Conservation (phyloP, 257 asterid species). For the Nicotiana otophora region DNA sequence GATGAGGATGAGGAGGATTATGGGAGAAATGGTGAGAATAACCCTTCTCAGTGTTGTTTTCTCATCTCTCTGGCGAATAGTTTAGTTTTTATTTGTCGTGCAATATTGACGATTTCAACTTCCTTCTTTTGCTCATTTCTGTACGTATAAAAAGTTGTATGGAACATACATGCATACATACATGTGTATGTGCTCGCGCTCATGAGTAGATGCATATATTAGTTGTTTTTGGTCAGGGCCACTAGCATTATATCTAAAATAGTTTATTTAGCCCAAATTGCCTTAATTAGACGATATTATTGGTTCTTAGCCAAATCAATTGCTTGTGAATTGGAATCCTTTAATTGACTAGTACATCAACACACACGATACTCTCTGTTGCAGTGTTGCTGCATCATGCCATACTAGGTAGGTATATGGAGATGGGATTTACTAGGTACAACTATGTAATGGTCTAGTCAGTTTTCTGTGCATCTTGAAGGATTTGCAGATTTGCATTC, state of each 20-base stretch:
- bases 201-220: too few relatives aligned
- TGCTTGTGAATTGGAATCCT: background rate
- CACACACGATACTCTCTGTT: background rate
- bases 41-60: constrained; percentile 14
- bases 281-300: background rate
- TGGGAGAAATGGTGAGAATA: constrained; percentile 34
- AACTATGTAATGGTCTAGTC: too few relatives aligned
- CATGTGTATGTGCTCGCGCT: too few relatives aligned
- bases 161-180: background rate
- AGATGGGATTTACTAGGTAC: background rate
- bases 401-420: background rate
- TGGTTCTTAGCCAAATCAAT: background rate
- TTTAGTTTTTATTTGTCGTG: background rate
- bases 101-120: background rate
- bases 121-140: background rate
- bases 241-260: background rate
- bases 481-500: too few relatives aligned
- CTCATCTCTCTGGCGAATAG: background rate
- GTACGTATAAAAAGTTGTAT: background rate
- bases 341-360: background rate
- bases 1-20: constrained; percentile 58
- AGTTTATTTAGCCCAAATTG: background rate
- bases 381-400: background rate
- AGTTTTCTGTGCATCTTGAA: too few relatives aligned
- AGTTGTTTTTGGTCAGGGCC: background rate